phyloP scores from a whole-genome alignment of 257 asterid genomes.

The Ilex aquifolium region DNA sequence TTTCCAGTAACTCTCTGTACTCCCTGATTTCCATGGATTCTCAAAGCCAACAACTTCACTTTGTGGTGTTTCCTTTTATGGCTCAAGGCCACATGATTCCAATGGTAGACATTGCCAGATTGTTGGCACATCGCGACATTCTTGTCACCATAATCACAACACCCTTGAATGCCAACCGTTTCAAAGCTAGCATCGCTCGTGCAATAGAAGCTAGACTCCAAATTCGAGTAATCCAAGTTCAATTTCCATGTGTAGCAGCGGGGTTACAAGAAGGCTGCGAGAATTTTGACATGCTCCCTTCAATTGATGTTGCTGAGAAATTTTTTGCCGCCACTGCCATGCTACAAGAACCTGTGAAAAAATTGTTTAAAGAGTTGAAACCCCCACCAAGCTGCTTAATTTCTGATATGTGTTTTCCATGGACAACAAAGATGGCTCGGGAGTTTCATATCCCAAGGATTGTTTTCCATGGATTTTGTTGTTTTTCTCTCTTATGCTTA shows the following conservation, averaged over 20 bases:
- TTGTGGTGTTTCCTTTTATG: conserved; percentile 35
- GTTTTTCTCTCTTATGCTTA: conserved; percentile 28
- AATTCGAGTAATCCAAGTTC: conserved; percentile 25
- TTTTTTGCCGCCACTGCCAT: conserved; percentile 29
- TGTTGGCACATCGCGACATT: conserved; percentile 26
- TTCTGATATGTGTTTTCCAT: conserved; percentile 37
- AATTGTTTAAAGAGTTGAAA: conserved; percentile 18
- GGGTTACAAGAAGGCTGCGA: conserved; percentile 49
- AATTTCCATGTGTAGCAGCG: not conserved
- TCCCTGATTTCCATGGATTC: too few species aligned
- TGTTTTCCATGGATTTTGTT: conserved; percentile 34
- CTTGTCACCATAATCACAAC: conserved; percentile 38
- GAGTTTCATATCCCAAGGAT: conserved; percentile 37
- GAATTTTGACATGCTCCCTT: conserved; percentile 38
- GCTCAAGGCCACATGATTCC: conserved; percentile 55
- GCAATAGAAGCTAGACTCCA: conserved; percentile 22
- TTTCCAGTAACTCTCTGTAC: too few species aligned
- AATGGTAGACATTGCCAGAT: conserved; percentile 40
- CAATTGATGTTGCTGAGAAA: conserved; percentile 8
- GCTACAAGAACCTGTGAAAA: conserved; percentile 28
- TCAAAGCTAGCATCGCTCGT: conserved; percentile 22
- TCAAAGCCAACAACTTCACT: conserved; percentile 17
- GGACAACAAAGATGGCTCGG: conserved; percentile 36
- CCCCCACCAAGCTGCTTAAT: conserved; percentile 41
- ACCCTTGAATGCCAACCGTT: conserved; percentile 28